Conservation (phyloP, 2,329 filamentous ascomycete genomes). For the Diplodia sapinea region DNA sequence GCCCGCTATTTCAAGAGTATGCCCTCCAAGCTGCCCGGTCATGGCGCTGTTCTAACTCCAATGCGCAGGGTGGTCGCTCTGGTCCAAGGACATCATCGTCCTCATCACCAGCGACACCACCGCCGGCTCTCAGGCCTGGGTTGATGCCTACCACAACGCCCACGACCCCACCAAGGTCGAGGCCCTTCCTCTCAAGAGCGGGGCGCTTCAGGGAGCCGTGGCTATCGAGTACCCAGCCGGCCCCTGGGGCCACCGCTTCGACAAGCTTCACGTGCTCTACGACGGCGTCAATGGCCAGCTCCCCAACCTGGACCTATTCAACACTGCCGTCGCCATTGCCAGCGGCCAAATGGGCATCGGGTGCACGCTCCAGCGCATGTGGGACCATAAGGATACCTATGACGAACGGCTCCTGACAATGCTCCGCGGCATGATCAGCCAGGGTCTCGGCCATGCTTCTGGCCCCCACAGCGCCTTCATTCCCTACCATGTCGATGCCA, state of each 20-base stretch:
- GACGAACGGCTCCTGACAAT: conserved; percentile 83
- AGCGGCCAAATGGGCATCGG: conserved; percentile 90
- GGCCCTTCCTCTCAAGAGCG: conserved; percentile 85
- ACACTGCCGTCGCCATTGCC: conserved; percentile 87
- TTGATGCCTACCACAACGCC: conserved; percentile 94
- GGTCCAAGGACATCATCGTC: conserved; percentile 98
- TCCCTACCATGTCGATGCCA: conserved; percentile 94
- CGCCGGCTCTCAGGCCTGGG: conserved; percentile 92
- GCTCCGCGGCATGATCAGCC: conserved; percentile 88
- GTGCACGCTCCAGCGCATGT: conserved; percentile 84
- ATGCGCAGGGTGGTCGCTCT: conserved; percentile 80
- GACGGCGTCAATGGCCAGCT: conserved; percentile 95
- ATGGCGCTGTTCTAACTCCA: not conserved
- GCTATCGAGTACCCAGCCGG: conserved; percentile 85
- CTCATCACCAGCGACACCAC: conserved; percentile 87
- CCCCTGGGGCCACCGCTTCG: conserved; percentile 76
- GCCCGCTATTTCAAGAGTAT: conserved; percentile 90
- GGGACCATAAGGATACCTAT: conserved; percentile 77
- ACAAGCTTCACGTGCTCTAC: conserved; percentile 88
- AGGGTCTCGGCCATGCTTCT: conserved; percentile 85
- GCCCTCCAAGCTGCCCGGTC: conserved; percentile 33
- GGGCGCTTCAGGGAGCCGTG: conserved; percentile 87
- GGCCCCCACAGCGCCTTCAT: conserved; percentile 96
- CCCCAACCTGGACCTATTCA: conserved; percentile 94
- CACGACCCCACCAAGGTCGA: conserved; percentile 74